These are phyloP conservation scores for Paramecium pentaurelia DNA, from an alignment of 73 alveolate genomes.

Conservation along the genomic window DNA sequence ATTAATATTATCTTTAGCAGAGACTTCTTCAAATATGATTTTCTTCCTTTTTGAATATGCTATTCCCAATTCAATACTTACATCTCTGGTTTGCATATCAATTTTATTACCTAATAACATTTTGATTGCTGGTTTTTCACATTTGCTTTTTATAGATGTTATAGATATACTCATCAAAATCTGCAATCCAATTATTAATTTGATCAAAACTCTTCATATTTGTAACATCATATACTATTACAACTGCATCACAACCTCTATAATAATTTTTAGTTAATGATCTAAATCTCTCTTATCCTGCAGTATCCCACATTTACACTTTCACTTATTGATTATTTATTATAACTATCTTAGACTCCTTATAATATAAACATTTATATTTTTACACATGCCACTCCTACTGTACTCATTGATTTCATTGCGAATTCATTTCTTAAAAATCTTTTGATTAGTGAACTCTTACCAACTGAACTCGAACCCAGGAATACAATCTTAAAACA, in stretches of 20 bases:
- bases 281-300: slow-evolving; percentile 49
- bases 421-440: slow-evolving; percentile 7
- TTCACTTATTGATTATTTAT: background rate
- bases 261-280: background rate
- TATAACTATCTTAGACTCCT: background rate
- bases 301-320: slow-evolving; percentile 42
- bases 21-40: background rate
- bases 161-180: background rate
- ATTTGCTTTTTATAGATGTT: background rate
- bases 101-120: background rate
- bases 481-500: background rate
- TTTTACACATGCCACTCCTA: slow-evolving; percentile 11
- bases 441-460: background rate
- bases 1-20: slow-evolving; percentile 1
- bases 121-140: background rate
- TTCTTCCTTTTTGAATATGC: background rate
- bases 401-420: slow-evolving; percentile 28
- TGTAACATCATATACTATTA: background rate
- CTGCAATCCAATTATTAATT: slow-evolving; percentile 8
- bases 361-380: background rate
- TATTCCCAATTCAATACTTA: background rate
- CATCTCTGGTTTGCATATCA: background rate
- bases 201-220: background rate
- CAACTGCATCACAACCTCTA: slow-evolving; percentile 46
- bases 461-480: slow-evolving; percentile 25